Conservation (phyloP, 805 yeast genomes). For the Cyberlindnera meyerae region DNA sequence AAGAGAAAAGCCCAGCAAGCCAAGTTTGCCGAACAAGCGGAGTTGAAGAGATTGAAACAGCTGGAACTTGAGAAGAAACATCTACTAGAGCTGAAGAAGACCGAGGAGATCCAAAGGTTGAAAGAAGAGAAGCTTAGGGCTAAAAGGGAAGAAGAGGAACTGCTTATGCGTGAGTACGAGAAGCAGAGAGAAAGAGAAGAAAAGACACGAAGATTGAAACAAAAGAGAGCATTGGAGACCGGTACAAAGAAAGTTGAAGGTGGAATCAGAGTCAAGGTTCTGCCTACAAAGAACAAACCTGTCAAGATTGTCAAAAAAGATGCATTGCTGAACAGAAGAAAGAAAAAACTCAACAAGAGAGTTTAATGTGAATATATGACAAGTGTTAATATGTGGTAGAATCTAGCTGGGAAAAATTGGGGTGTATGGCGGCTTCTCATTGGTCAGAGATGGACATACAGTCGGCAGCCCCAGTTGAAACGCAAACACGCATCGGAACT, state of each 20-base stretch:
- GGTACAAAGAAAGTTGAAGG: constrained; percentile 22
- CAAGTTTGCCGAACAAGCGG: constrained; percentile 22
- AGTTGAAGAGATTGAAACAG: constrained; percentile 19
- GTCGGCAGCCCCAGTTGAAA: too few relatives aligned
- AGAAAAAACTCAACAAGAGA: constrained; percentile 23
- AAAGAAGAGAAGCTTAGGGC: constrained; percentile 14
- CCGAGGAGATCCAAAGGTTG: constrained; percentile 15
- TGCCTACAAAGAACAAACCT: constrained; percentile 8
- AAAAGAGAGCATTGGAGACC: constrained; percentile 6
- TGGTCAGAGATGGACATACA: too few relatives aligned
- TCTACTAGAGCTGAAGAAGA: constrained; percentile 16
- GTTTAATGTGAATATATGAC: neutral
- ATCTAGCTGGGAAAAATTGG: too few relatives aligned
- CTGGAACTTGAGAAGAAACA: constrained; percentile 18
- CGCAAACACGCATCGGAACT: too few relatives aligned
- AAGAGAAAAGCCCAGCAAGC: constrained; percentile 26
- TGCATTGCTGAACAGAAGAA: constrained; percentile 21
- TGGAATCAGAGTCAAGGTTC: constrained; percentile 21
- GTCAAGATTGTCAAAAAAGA: constrained; percentile 17
- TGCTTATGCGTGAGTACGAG: constrained; percentile 12
- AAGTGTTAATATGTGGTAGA: too few relatives aligned
- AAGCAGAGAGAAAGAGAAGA: constrained; percentile 15
- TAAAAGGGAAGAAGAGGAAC: constrained; percentile 17
- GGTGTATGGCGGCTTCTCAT: too few relatives aligned
- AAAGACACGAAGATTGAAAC: constrained; percentile 15